A percentile compares a stretch with the other conserved stretches of the same genome.
phyloP scores from a whole-genome alignment of 1,284 basidiomycete species.

The Fomitopsis pinicola region DNA sequence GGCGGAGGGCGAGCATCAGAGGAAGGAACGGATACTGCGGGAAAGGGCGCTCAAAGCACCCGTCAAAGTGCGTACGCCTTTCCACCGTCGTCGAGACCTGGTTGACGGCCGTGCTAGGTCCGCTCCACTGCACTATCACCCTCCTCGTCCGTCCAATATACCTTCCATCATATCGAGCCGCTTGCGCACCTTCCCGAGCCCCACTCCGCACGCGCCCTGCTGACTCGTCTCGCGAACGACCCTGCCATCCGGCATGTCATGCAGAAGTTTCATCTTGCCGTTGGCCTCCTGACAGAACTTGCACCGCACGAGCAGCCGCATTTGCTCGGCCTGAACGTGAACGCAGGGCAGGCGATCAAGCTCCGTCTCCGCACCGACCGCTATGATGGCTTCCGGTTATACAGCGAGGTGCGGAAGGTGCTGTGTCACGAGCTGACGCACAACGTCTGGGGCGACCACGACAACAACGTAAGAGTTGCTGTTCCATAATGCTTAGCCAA shows the following conservation, averaged over 20 bases:
- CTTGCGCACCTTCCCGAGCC: conserved; percentile 63
- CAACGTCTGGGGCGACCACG: conserved; percentile 69
- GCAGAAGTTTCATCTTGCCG: conserved; percentile 59
- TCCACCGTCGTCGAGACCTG: background rate
- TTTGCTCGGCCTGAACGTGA: conserved; percentile 68
- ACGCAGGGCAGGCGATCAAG: conserved; percentile 59
- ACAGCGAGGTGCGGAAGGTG: conserved; percentile 60
- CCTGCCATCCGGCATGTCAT: conserved; percentile 67
- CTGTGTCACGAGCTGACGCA: conserved; percentile 76
- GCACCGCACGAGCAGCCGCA: conserved; percentile 72
- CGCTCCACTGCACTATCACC: conserved; percentile 51
- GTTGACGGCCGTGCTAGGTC: conserved; percentile 32
- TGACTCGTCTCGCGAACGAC: conserved; percentile 59
- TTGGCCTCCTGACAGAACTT: conserved; percentile 67
- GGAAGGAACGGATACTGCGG: conserved; percentile 51
- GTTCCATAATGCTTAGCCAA: background rate
- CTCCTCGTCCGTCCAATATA: conserved; percentile 37
- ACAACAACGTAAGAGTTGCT: conserved; percentile 54
- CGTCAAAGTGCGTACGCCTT: conserved; percentile 43
- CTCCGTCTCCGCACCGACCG: conserved; percentile 63
- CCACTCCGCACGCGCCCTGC: conserved; percentile 44
- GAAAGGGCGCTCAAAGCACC: conserved; percentile 55
- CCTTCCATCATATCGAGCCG: conserved; percentile 61
- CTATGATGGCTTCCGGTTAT: conserved; percentile 68
- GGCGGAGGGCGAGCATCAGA: conserved; percentile 53